These are phyloP conservation scores for Venturia nashicola DNA, from an alignment of 2,329 filamentous ascomycete species.

Conservation along the genomic window DNA sequence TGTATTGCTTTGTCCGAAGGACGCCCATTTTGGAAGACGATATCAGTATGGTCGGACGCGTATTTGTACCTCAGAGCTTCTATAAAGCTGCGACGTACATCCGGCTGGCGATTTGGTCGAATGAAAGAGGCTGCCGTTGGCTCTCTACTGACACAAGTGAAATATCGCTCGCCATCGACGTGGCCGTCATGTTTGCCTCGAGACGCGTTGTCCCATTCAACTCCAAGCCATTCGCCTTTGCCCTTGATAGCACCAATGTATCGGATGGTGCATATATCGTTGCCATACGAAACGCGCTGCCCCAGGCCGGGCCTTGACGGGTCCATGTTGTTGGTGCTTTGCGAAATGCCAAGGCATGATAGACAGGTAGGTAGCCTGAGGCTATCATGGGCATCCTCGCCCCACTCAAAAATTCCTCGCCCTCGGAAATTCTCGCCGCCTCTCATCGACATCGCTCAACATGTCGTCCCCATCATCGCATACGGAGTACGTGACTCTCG, in stretches of 20 bases:
- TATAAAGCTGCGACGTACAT: slow-evolving; percentile 60
- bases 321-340: not conserved
- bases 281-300: slow-evolving; percentile 69
- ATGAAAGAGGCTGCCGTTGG: slow-evolving; percentile 77
- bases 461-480: slow-evolving; percentile 1
- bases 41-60: slow-evolving; percentile 40
- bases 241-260: slow-evolving; percentile 68
- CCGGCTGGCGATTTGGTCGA: slow-evolving; percentile 58
- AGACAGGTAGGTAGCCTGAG: no score
- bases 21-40: slow-evolving; percentile 14
- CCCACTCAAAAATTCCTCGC: no score
- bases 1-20: slow-evolving; percentile 42
- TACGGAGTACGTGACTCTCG: slow-evolving; percentile 64
- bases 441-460: not conserved
- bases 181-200: slow-evolving; percentile 86
- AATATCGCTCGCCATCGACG: slow-evolving; percentile 68
- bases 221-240: slow-evolving; percentile 76
- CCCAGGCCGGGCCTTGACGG: slow-evolving; percentile 33
- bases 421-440: not conserved
- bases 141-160: slow-evolving; percentile 59
- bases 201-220: slow-evolving; percentile 86
- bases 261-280: slow-evolving; percentile 68
- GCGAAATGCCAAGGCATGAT: no score
- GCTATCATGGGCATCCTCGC: no score
- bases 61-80: slow-evolving; percentile 78